Base-by-base conservation (phyloP, 73 alveolate species). In the Halteria grandinella region DNA sequence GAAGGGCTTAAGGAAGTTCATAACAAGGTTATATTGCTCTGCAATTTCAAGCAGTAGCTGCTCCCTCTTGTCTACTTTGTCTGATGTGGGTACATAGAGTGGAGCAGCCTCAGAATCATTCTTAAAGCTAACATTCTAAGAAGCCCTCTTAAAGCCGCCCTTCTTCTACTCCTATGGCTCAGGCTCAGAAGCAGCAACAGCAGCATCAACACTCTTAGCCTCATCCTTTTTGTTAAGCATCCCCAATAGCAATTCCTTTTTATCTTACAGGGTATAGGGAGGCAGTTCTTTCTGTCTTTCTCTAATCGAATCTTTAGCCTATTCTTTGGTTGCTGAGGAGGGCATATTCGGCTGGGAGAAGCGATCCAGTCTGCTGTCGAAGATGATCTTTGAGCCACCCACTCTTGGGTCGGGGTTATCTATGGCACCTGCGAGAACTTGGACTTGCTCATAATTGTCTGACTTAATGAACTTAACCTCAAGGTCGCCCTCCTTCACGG, bases 371-470 rank as follows among this genome's bases (percentile, higher is more conserved):
- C 85, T 73, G 10, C 51, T 24, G 41, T 73, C 85, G 50, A 73
- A 73, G 1, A 73, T 33, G 15, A 73, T 73, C 25, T 52, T 73
- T 1, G 85, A 55, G 1, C 85, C 85, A 6, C 20, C 28, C 11
- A 73, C 29, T 39, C 85, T 51, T 1, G 85, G 85, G 31, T 73
- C 85, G 15, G 85, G 85, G 0, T 74, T 20, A 15, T 60, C 50
- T 1, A 55, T 75, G 10, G 51, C 74, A 10, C 32, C 23, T 23
- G 27, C 37, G n/a, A n/a, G n/a, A 1, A 53, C 69, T 31, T 73
- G 11, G 1, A 73, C 41, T 21, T 53, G 40, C 21, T 53, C 76
- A 21, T 20, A 34, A 10, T 33, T 36, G 7, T 73, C 36, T 17
- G 58, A 74, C 23, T 60, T n/a, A 24, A 39, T 73, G 33, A 27